Evolutionary conservation across 371 early-diverging fungal genomes (phyloP).

Genomic region (Zychaea mexicana): DNA sequence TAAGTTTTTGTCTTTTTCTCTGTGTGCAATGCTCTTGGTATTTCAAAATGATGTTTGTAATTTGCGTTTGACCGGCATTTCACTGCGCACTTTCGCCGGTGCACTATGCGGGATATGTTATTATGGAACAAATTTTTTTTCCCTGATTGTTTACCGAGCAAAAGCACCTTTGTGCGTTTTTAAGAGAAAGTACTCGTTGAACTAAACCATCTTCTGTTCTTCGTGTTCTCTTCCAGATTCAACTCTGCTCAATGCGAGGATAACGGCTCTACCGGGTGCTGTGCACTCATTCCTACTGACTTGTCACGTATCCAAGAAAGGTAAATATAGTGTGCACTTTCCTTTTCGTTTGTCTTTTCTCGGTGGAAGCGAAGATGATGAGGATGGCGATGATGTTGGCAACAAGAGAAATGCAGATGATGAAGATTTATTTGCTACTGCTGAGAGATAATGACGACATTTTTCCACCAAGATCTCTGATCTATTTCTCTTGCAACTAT

Average conservation of each 20-base stretch:
- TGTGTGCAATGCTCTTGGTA: background rate
- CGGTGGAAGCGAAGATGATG: no score
- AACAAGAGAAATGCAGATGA: background rate
- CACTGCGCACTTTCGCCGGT: conserved; percentile 39
- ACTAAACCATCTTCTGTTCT: no score
- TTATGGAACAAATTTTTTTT: conserved; percentile 31
- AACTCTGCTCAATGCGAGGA: no score
- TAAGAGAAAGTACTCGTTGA: background rate
- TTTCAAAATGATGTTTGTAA: conserved; percentile 34
- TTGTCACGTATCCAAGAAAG: no score
- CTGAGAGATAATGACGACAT: conserved; percentile 10
- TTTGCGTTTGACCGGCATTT: conserved; percentile 39
- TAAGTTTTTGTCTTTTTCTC: background rate
- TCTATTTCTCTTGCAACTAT: background rate
- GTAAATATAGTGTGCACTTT: no score
- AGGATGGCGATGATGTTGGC: background rate
- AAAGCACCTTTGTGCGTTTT: background rate
- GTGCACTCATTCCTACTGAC: no score
- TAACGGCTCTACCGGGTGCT: no score
- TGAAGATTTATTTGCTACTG: conserved; percentile 8
- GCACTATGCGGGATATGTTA: conserved; percentile 28
- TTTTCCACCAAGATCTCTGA: conserved; percentile 12
- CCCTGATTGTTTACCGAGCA: conserved; percentile 7
- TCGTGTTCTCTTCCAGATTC: no score
- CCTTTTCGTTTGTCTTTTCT: background rate